Percentiles rank a stretch among this genome's conserved stretches.
Conservation (phyloP, 345 rosid genomes). For the Fremontodendron californicum region DNA sequence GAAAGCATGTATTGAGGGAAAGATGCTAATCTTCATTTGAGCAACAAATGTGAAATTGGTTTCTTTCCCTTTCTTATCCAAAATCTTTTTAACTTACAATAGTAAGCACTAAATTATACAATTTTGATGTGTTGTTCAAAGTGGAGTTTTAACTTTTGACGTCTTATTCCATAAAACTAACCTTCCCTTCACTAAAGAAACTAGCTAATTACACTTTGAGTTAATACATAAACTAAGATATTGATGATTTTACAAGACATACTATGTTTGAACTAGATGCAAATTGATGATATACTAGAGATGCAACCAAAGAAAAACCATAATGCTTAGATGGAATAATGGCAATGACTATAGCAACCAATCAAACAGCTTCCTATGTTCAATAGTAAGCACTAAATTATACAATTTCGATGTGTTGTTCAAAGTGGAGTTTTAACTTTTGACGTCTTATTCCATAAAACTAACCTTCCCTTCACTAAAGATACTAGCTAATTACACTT, state of each 20-base stretch:
- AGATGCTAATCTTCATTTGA: too few relatives aligned
- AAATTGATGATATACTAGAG: not conserved
- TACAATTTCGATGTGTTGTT: not conserved
- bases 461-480: not conserved
- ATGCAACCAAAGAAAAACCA: not conserved
- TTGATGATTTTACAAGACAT: not conserved
- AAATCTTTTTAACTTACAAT: not conserved
- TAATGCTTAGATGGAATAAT: not conserved
- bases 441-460: not conserved
- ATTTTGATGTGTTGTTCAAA: not conserved
- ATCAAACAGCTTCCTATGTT: not conserved
- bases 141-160: not conserved
- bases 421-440: not conserved
- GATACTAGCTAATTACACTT: not conserved
- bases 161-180: not conserved
- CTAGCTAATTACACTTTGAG: not conserved
- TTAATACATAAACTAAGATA: not conserved
- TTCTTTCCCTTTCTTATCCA: not conserved
- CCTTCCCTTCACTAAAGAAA: not conserved
- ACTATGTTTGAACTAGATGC: not conserved
- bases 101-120: not conserved
- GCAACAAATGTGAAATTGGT: not conserved
- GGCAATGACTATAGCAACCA: not conserved
- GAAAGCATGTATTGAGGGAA: too few relatives aligned
- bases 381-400: not conserved